Base-by-base conservation (phyloP, 257 asterid genomes). In the Solanum sparsipilum region DNA sequence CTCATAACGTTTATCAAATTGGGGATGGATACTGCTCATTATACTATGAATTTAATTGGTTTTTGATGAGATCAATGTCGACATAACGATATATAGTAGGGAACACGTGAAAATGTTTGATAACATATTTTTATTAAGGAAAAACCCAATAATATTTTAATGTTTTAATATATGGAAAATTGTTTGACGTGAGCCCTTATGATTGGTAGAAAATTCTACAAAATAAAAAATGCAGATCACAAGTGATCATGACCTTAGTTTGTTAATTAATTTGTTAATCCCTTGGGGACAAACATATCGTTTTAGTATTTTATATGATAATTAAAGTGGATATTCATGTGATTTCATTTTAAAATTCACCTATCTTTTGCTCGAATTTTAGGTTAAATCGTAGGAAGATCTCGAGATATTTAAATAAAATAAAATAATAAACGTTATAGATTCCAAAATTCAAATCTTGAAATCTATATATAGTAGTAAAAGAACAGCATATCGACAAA, bases 181-280 rank as follows among this genome's bases (percentile, higher is more conserved):
- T 58, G 27, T 32, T 41, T 44, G 75, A 38, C 82, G 15, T 25
- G 67, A 48, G 63, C 84, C 79, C 48, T 67, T 87, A 35, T 36
- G 83, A 87, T 84, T 87, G 89, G 88, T 25, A 79, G 90, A 84
- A 90, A 44, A 13, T 85, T 56, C 79, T 85, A 36, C 85, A 38
- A 48, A 35, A 29, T 21, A 32, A 76, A 81, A 1, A 31, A 9
- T 48, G n/a, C n/a, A 34, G 78, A 85, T 84, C 70, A n/a, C 23
- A 68, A 81, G 34, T 41, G 48, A 41, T 27, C 32, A 34, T 39
- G 81, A 86, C 85, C 63, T 52, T 52, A 52, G 63, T 52, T 52
- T 52, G 63, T 52, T 52, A 48, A 48, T 58, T 36, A 75, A 36
- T n/a, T 75, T 38, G 6, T 39, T 76, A 76, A 23, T 20, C 83